Percentiles rank a stretch among this genome's conserved stretches.
These are phyloP conservation scores for Auricularia cornea DNA, from an alignment of 768 basidiomycete genomes.

Conservation along the genomic window DNA sequence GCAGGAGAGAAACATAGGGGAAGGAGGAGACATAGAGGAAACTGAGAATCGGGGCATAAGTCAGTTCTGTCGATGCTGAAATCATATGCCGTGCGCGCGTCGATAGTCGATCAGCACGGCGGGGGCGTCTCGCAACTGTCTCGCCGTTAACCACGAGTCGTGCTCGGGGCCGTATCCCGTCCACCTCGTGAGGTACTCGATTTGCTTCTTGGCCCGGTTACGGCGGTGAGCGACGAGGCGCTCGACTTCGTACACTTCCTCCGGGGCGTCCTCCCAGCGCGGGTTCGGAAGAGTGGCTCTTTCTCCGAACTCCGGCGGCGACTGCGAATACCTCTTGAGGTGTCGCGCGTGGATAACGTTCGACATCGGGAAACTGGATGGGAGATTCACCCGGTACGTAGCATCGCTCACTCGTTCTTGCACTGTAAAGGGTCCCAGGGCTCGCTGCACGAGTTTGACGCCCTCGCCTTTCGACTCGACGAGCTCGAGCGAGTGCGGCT, in stretches of 20 bases:
- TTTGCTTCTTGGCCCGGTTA: not conserved
- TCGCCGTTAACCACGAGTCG: conserved; percentile 18
- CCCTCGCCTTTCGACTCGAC: not conserved
- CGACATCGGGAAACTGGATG: conserved; percentile 22
- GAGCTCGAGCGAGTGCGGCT: not conserved
- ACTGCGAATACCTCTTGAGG: conserved; percentile 18
- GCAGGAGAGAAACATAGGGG: too few relatives aligned
- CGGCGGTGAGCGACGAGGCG: too few relatives aligned
- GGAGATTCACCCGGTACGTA: conserved; percentile 19
- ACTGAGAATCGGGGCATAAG: too few relatives aligned
- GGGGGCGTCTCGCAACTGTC: conserved; percentile 15
- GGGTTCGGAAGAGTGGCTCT: not conserved
- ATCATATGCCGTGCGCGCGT: too few relatives aligned
- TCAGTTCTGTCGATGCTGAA: too few relatives aligned
- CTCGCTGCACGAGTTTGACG: not conserved
- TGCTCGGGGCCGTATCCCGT: conserved; percentile 15
- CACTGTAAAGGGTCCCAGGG: not conserved
- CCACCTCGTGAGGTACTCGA: conserved; percentile 16
- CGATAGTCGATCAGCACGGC: not conserved
- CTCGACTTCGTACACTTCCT: too few relatives aligned
- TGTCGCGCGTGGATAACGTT: conserved; percentile 27
- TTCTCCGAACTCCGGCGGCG: conserved; percentile 17
- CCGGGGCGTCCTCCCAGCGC: too few relatives aligned
- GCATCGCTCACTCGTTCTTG: not conserved
- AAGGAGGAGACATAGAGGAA: too few relatives aligned